Evolutionary conservation across 768 basidiomycete genomes (phyloP).

Genomic region (Mycena maculata): DNA sequence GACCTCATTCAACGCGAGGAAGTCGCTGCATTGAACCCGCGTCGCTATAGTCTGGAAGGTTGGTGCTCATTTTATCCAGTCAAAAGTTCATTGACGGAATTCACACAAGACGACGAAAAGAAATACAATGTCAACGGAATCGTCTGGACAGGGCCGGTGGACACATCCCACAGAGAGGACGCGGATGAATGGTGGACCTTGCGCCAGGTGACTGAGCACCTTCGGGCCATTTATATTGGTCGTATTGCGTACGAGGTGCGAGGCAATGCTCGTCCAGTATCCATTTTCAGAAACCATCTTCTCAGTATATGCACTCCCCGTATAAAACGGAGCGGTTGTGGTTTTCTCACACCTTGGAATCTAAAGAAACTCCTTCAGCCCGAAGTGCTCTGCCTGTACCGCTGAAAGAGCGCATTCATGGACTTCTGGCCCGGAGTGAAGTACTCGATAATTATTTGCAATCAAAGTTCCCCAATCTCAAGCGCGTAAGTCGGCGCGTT

Average conservation of each 20-base stretch:
- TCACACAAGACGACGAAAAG: constrained; percentile 60
- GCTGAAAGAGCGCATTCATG: constrained; percentile 69
- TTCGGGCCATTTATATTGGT: constrained; percentile 82
- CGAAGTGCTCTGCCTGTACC: constrained; percentile 46
- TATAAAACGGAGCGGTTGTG: constrained; percentile 85
- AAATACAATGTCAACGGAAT: constrained; percentile 85
- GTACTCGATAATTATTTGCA: constrained; percentile 88
- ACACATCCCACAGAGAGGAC: constrained; percentile 35
- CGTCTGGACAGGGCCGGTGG: constrained; percentile 73
- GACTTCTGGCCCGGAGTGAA: constrained; percentile 79
- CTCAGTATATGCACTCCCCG: constrained; percentile 87
- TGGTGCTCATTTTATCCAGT: too few species aligned
- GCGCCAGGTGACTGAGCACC: constrained; percentile 73
- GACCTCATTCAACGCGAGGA: constrained; percentile 89
- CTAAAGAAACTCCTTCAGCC: constrained; percentile 54
- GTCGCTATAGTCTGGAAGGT: constrained; percentile 79
- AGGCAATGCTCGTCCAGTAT: not conserved
- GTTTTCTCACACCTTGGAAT: constrained; percentile 90
- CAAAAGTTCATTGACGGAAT: too few species aligned
- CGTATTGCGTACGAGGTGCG: constrained; percentile 83
- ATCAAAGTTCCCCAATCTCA: constrained; percentile 89
- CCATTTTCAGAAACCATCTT: not conserved
- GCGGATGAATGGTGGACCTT: constrained; percentile 71
- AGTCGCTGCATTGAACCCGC: constrained; percentile 77
- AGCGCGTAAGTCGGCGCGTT: constrained; percentile 58